phyloP scores from a whole-genome alignment of 1,284 basidiomycete genomes.

The Neolentinus lepideus region DNA sequence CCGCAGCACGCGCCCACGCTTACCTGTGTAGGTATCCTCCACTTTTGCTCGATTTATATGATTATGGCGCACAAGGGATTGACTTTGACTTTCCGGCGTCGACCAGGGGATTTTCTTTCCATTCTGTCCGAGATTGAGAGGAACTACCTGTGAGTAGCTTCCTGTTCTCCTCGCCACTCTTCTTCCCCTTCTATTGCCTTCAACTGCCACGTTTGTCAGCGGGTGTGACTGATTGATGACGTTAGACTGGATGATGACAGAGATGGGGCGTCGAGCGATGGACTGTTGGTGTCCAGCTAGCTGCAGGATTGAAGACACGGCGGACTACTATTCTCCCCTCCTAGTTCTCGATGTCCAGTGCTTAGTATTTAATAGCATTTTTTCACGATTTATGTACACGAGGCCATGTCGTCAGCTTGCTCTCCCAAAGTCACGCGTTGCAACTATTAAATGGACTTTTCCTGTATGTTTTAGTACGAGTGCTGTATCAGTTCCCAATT shows the following conservation, averaged over 20 bases:
- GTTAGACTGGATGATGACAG: conserved; percentile 67
- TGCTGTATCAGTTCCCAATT: no score
- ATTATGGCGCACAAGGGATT: conserved; percentile 1
- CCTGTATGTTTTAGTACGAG: no score
- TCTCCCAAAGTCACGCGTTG: no score
- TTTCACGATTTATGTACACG: no score
- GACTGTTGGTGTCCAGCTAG: background rate
- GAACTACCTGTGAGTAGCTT: conserved; percentile 66
- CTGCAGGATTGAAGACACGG: background rate
- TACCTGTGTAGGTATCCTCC: conserved; percentile 60
- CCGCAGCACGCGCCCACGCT: conserved; percentile 71
- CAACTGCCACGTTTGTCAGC: background rate
- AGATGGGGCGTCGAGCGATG: conserved; percentile 47
- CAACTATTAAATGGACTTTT: no score
- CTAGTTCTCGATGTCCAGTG: no score
- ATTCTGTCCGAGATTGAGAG: conserved; percentile 85
- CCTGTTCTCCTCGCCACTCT: background rate
- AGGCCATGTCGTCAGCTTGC: no score
- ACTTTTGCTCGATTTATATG: conserved; percentile 7
- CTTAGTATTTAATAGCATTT: no score
- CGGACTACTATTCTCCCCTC: no score
- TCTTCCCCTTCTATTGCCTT: background rate
- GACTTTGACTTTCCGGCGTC: background rate
- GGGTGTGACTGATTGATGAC: conserved; percentile 5
- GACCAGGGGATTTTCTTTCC: conserved; percentile 79